Conservation (phyloP, 2,329 filamentous ascomycete species). For the Penicillium aurantiogriseum region DNA sequence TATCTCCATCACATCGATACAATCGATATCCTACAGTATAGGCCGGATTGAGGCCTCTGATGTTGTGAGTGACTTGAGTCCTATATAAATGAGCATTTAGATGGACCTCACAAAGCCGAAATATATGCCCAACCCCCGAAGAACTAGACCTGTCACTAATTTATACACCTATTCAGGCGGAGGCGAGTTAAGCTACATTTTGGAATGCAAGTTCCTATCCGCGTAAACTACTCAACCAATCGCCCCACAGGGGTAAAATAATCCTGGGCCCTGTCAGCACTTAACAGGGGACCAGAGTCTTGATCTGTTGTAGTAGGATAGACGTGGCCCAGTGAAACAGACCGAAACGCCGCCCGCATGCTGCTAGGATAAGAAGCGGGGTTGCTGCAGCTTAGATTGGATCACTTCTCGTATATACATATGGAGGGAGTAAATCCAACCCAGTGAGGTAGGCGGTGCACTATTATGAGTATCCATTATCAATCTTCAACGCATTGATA, state of each 20-base stretch:
- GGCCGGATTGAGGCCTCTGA: neutral
- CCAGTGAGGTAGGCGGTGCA: neutral
- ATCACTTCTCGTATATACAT: neutral
- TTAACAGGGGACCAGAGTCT: slow-evolving; percentile 13
- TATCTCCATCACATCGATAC: neutral
- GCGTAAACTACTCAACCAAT: neutral
- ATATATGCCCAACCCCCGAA: neutral
- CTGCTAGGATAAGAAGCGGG: slow-evolving; percentile 7
- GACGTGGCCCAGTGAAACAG: slow-evolving; percentile 9
- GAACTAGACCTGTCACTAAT: neutral
- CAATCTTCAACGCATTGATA: slow-evolving; percentile 14
- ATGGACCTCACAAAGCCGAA: neutral
- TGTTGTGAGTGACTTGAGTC: neutral
- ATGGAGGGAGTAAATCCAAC: no score
- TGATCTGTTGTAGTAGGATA: slow-evolving; percentile 14
- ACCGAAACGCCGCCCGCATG: neutral
- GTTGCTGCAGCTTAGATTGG: slow-evolving; percentile 2
- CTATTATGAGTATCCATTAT: slow-evolving; percentile 15
- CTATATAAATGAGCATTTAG: neutral
- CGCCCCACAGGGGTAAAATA: slow-evolving; percentile 2
- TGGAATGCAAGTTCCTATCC: neutral
- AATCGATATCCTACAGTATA: neutral
- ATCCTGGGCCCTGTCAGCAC: slow-evolving; percentile 18
- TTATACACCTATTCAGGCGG: neutral
- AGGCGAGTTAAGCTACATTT: neutral